A percentile compares a stretch with the other conserved stretches of the same genome.
phyloP scores from a whole-genome alignment of 306 rosid species.

The Echinosophora koreensis region DNA sequence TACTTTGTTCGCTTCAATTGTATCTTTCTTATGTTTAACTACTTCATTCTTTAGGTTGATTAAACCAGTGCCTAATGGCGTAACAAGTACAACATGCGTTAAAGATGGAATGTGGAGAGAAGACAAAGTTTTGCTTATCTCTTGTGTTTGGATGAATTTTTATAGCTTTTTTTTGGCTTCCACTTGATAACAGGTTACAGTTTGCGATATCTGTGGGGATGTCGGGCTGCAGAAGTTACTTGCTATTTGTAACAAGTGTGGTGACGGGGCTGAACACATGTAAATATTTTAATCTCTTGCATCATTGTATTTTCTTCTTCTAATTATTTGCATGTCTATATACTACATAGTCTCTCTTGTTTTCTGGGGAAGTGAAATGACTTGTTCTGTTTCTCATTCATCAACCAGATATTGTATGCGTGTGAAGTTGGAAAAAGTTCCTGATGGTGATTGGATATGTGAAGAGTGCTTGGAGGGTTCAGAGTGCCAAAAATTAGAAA shows the following conservation, averaged over 20 bases:
- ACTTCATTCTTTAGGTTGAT: neutral
- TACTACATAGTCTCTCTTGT: neutral
- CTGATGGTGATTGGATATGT: slow-evolving; percentile 49
- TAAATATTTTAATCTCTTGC: slow-evolving; percentile 38
- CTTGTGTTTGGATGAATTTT: slow-evolving; percentile 22
- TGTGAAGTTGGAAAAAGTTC: slow-evolving; percentile 33
- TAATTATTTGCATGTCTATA: neutral
- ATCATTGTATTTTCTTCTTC: slow-evolving; percentile 3
- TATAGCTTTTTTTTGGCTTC: neutral
- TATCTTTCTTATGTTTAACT: neutral
- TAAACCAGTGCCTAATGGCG: neutral
- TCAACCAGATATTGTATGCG: slow-evolving; percentile 52
- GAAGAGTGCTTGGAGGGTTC: slow-evolving; percentile 43
- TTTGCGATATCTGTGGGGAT: slow-evolving; percentile 57
- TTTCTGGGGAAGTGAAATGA: slow-evolving; percentile 23
- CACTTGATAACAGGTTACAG: slow-evolving; percentile 26
- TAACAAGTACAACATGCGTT: neutral
- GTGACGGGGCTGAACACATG: slow-evolving; percentile 51
- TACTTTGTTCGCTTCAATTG: neutral
- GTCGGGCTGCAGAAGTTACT: slow-evolving; percentile 30
- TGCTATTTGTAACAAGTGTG: slow-evolving; percentile 47
- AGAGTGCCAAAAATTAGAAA: slow-evolving; percentile 10
- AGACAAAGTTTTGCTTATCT: neutral
- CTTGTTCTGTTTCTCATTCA: slow-evolving; percentile 21
- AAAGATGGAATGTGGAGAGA: neutral